phyloP scores from a whole-genome alignment of 495 filamentous ascomycete genomes.

The Hypoxylon subgilvum region DNA sequence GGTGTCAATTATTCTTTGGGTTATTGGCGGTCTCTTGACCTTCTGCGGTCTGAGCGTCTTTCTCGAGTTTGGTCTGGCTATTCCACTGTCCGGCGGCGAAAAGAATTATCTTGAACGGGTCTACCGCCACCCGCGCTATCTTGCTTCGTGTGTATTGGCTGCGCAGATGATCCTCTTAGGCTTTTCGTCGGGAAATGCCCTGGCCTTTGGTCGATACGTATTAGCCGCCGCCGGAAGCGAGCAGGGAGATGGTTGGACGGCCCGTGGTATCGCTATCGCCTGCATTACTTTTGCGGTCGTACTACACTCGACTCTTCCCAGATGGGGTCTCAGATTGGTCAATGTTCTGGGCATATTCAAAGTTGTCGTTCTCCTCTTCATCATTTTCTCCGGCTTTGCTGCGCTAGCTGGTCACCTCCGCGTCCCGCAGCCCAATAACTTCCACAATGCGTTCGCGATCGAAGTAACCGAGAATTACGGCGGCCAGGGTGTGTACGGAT shows the following conservation, averaged over 20 bases:
- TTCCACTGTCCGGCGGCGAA: conserved; percentile 63
- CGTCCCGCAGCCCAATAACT: conserved; percentile 67
- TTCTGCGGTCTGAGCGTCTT: conserved; percentile 55
- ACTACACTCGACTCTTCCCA: conserved; percentile 65
- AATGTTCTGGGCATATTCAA: conserved; percentile 73
- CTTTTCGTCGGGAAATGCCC: conserved; percentile 64
- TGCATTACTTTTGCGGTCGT: conserved; percentile 68
- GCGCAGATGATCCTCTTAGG: conserved; percentile 64
- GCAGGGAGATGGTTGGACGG: conserved; percentile 68
- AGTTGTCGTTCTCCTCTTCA: conserved; percentile 68
- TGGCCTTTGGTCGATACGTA: conserved; percentile 74
- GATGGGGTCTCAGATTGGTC: conserved; percentile 71
- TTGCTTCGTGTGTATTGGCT: conserved; percentile 68
- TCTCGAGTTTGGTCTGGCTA: conserved; percentile 58
- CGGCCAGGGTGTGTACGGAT: conserved; percentile 63
- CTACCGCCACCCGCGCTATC: conserved; percentile 67
- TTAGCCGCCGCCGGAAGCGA: conserved; percentile 65
- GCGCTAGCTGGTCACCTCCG: conserved; percentile 63
- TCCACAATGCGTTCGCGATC: conserved; percentile 66
- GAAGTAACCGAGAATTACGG: conserved; percentile 49
- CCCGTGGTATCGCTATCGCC: conserved; percentile 69
- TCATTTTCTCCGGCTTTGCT: conserved; percentile 69
- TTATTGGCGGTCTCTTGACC: conserved; percentile 48
- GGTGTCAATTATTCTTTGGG: conserved; percentile 46
- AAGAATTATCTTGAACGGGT: conserved; percentile 74